Evolutionary conservation across 345 rosid species (phyloP).

Genomic region (Bruguiera sexangula): DNA sequence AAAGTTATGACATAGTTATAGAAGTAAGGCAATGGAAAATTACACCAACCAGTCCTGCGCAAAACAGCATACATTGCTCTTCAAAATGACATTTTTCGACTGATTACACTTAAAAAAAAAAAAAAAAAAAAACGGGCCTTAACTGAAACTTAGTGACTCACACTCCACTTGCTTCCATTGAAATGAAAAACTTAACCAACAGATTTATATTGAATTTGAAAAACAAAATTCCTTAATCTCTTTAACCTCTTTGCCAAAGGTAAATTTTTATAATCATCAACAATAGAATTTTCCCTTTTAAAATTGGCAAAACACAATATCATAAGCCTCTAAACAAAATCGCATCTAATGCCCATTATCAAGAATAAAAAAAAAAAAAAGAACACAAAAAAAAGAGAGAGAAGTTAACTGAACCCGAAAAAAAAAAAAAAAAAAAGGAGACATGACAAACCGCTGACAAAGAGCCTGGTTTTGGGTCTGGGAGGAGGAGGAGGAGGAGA

Average conservation of each 20-base stretch:
- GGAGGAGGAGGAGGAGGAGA: constrained; percentile 18
- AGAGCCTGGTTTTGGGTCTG: constrained; percentile 49
- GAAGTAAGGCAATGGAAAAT: neutral
- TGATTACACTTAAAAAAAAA: neutral
- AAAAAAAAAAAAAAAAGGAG: neutral
- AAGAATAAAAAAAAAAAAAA: neutral
- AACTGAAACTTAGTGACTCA: too few relatives aligned
- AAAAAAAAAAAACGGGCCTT: neutral
- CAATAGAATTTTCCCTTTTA: too few relatives aligned
- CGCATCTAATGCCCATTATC: too few relatives aligned
- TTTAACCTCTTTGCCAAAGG: too few relatives aligned
- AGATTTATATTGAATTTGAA: too few relatives aligned
- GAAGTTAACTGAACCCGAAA: neutral
- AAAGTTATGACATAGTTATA: neutral
- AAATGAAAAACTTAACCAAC: too few relatives aligned
- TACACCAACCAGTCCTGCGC: neutral
- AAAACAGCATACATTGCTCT: neutral
- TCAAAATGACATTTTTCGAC: neutral
- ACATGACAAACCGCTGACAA: constrained; percentile 51
- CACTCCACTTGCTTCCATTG: too few relatives aligned
- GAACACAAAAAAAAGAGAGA: neutral
- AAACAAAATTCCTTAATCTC: too few relatives aligned
- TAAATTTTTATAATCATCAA: too few relatives aligned
- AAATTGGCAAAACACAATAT: too few relatives aligned
- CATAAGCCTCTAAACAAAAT: too few relatives aligned